Evolutionary conservation across 1,139 yeast species (phyloP).

Genomic region (Suzukiozyma palmioleophila): DNA sequence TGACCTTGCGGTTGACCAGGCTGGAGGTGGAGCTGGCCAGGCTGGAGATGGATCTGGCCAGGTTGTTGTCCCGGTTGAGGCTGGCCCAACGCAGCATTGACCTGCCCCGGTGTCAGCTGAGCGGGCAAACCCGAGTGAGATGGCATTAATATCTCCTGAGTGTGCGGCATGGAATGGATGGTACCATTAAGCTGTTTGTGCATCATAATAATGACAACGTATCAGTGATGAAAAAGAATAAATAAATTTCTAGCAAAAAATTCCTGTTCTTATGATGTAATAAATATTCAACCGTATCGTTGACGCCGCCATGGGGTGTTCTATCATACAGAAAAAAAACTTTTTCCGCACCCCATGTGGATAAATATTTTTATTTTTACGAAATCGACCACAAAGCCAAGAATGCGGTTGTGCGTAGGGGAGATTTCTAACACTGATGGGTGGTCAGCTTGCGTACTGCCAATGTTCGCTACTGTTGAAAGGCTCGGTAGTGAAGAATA

Average conservation of each 20-base stretch:
- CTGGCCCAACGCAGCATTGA: slow-evolving; percentile 8
- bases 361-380: slow-evolving; percentile 1
- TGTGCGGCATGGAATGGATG: slow-evolving; percentile 1
- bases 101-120: slow-evolving; percentile 2
- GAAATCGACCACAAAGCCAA: slow-evolving; percentile 1
- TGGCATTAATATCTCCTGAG: not conserved
- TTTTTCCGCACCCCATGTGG: not conserved
- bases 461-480: no score
- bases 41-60: not conserved
- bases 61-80: slow-evolving; percentile 3
- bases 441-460: no score
- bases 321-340: not conserved
- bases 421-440: not conserved
- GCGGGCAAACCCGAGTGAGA: slow-evolving; percentile 2
- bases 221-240: not conserved
- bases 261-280: not conserved
- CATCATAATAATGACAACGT: slow-evolving; percentile 2
- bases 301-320: not conserved
- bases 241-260: not conserved
- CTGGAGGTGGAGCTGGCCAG: slow-evolving; percentile 5
- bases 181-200: slow-evolving; percentile 3
- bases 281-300: slow-evolving; percentile 1
- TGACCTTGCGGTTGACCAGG: slow-evolving; percentile 8
- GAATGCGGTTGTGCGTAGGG: not conserved
- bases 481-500: no score